Conservation (phyloP, 225 moss, liverwort and hornwort genomes). For the Marchantia paleacea region DNA sequence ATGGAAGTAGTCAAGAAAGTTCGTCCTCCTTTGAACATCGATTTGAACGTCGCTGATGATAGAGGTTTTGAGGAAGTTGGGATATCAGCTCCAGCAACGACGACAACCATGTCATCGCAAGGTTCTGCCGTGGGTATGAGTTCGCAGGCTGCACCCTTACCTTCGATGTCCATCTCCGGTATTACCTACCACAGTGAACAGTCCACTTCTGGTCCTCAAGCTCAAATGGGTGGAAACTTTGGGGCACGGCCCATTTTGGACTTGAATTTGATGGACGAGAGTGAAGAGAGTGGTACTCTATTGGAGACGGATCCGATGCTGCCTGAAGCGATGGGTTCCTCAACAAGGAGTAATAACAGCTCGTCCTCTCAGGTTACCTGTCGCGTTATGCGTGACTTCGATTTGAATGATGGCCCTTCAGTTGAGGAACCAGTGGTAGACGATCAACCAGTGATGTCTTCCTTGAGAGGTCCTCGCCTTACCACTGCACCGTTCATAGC, state of each 20-base stretch:
- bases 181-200: constrained; percentile 68
- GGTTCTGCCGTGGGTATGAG: constrained; percentile 77
- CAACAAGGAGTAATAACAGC: constrained; percentile 68
- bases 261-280: constrained; percentile 89
- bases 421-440: constrained; percentile 67
- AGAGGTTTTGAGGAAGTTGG: constrained; percentile 69
- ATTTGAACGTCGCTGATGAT: constrained; percentile 90
- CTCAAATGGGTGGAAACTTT: constrained; percentile 19
- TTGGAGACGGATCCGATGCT: constrained; percentile 54
- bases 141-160: constrained; percentile 51
- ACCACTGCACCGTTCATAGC: constrained; percentile 8
- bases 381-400: constrained; percentile 71
- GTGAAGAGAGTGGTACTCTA: constrained; percentile 76
- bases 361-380: constrained; percentile 47
- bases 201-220: constrained; percentile 60
- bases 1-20: constrained; percentile 41
- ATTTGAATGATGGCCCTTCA: constrained; percentile 86
- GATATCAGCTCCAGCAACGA: constrained; percentile 33
- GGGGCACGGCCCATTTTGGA: constrained; percentile 66
- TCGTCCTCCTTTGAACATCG: constrained; percentile 80
- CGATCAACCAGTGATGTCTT: constrained; percentile 52
- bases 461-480: constrained; percentile 30
- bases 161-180: constrained; percentile 66
- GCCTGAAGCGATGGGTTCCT: constrained; percentile 56
- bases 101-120: constrained; percentile 52